phyloP scores from a whole-genome alignment of 345 rosid species.

The Hirschfeldia incana region DNA sequence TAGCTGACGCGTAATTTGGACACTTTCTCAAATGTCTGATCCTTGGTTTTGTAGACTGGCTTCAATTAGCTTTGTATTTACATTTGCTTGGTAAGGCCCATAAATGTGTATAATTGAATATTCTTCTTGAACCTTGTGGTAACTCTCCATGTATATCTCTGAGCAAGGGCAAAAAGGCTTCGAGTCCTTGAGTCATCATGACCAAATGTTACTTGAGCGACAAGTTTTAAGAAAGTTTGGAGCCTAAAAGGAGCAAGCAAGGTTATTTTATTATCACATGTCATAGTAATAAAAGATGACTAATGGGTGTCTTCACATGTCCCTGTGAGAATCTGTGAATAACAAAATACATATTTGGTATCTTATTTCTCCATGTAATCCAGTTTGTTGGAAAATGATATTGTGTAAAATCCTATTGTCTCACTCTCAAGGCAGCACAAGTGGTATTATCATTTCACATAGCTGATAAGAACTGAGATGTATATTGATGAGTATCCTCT shows the following conservation, averaged over 20 bases:
- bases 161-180: background rate
- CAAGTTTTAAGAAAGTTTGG: background rate
- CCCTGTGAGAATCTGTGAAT: too few species aligned
- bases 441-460: too few species aligned
- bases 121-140: conserved; percentile 12
- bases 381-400: too few species aligned
- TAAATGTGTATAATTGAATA: conserved; percentile 3
- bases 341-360: too few species aligned
- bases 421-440: too few species aligned
- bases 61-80: background rate
- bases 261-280: too few species aligned
- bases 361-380: background rate
- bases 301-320: too few species aligned
- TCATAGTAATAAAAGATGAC: too few species aligned
- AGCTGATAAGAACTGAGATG: too few species aligned
- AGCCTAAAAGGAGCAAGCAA: too few species aligned
- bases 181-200: background rate
- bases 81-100: background rate
- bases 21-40: background rate
- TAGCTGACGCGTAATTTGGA: background rate
- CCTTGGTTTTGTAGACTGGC: background rate
- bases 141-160: background rate
- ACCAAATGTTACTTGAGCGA: conserved; percentile 4
- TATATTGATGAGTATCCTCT: too few species aligned
- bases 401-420: too few species aligned